Percentiles rank a stretch among this genome's conserved stretches.
Conservation (phyloP, 2,329 filamentous ascomycete genomes). For the Bimuria novae-zelandiae region DNA sequence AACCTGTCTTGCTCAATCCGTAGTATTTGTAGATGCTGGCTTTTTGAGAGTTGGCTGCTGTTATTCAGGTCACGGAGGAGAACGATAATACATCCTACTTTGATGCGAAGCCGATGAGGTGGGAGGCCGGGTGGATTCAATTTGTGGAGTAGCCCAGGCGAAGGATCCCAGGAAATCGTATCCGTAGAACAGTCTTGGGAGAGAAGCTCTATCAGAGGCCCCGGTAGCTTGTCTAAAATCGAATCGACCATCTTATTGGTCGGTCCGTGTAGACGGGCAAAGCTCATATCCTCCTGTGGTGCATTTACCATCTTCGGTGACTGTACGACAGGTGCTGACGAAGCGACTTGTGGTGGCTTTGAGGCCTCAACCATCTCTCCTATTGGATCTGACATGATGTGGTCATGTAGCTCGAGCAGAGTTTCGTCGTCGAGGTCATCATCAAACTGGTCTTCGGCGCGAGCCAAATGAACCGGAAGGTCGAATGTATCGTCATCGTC, state of each 20-base stretch:
- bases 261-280: slow-evolving; percentile 37
- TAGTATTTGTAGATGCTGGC: slow-evolving; percentile 38
- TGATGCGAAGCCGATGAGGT: slow-evolving; percentile 41
- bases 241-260: slow-evolving; percentile 33
- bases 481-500: slow-evolving; percentile 28
- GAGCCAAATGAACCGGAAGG: slow-evolving; percentile 13
- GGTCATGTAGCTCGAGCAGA: slow-evolving; percentile 34
- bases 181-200: slow-evolving; percentile 35
- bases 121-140: slow-evolving; percentile 39
- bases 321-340: slow-evolving; percentile 5
- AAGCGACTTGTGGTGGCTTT: slow-evolving; percentile 2
- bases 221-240: slow-evolving; percentile 29
- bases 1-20: slow-evolving; percentile 32
- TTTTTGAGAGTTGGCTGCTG: slow-evolving; percentile 38
- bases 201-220: slow-evolving; percentile 36
- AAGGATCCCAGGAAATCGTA: slow-evolving; percentile 30
- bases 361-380: slow-evolving; percentile 14
- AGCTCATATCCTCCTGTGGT: slow-evolving; percentile 23
- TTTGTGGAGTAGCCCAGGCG: slow-evolving; percentile 33
- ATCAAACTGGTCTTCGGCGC: slow-evolving; percentile 25
- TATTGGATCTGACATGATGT: slow-evolving; percentile 31
- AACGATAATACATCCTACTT: slow-evolving; percentile 37
- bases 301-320: not conserved
- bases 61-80: slow-evolving; percentile 35
- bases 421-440: slow-evolving; percentile 42